Conservation (phyloP, 2,329 filamentous ascomycete genomes). For the Penicillium sp. region DNA sequence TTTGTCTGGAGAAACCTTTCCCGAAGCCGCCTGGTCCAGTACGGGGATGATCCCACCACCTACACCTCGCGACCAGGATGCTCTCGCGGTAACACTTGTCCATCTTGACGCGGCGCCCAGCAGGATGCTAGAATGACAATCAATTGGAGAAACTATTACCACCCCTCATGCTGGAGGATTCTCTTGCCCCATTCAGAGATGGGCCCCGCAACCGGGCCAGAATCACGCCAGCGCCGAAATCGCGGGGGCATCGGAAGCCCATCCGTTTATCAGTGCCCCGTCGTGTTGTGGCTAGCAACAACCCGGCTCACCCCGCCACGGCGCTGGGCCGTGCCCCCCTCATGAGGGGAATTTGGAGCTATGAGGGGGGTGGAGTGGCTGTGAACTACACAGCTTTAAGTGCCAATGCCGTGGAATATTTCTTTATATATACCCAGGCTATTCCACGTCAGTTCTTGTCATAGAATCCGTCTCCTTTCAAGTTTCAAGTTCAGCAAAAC, state of each 20-base stretch:
- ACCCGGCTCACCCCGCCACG: background rate
- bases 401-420: too few species aligned
- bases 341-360: conserved; percentile 15
- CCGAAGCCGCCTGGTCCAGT: too few species aligned
- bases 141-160: conserved; percentile 6
- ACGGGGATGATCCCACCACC: too few species aligned
- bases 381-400: too few species aligned
- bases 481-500: background rate
- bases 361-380: too few species aligned
- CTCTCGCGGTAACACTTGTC: too few species aligned
- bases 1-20: too few species aligned
- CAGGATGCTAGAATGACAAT: background rate
- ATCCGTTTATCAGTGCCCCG: background rate
- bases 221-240: conserved; percentile 2
- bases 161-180: conserved; percentile 2
- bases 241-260: background rate
- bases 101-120: too few species aligned
- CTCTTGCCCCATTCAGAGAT: background rate
- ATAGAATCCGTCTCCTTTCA: background rate
- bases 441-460: too few species aligned
- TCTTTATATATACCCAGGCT: conserved; percentile 6
- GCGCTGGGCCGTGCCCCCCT: conserved; percentile 7
- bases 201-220: conserved; percentile 5
- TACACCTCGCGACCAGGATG: too few species aligned
- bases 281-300: too few species aligned